A percentile compares a stretch with the other conserved stretches of the same genome.
phyloP scores from a whole-genome alignment of 495 filamentous ascomycete genomes.

The Aspergillus funiculosus region DNA sequence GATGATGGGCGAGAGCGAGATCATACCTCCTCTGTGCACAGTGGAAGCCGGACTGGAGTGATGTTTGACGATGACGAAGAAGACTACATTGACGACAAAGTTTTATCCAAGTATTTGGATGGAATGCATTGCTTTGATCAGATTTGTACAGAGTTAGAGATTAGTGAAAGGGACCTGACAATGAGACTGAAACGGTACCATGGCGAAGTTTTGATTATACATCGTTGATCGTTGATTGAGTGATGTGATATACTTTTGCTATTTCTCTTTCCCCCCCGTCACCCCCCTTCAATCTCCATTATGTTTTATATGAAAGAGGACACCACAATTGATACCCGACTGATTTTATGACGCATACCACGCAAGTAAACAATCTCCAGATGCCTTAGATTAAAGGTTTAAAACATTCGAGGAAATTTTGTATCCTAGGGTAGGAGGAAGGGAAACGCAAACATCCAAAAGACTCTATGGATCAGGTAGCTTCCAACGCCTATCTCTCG shows the following conservation, averaged over 20 bases:
- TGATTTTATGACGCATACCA: not conserved
- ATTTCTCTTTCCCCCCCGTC: too few species aligned
- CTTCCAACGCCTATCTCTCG: conserved; percentile 1
- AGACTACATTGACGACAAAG: conserved; percentile 36
- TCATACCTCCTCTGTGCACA: conserved; percentile 27
- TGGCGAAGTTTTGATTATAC: conserved; percentile 50
- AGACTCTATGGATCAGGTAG: not conserved
- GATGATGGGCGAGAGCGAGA: conserved; percentile 18
- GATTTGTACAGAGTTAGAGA: conserved; percentile 73
- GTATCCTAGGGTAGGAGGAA: too few species aligned
- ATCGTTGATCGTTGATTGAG: too few species aligned
- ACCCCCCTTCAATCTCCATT: too few species aligned
- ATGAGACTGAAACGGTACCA: conserved; percentile 44
- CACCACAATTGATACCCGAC: conserved; percentile 16
- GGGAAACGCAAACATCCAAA: not conserved
- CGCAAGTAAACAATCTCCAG: not conserved
- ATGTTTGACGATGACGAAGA: conserved; percentile 29
- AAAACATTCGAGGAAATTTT: too few species aligned
- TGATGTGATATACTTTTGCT: too few species aligned
- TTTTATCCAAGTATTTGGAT: conserved; percentile 64
- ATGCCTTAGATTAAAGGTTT: too few species aligned
- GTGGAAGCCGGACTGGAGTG: conserved; percentile 26
- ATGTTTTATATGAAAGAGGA: not conserved
- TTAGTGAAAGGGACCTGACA: conserved; percentile 52
- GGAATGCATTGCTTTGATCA: conserved; percentile 83